Evolutionary conservation across 2,329 filamentous ascomycete species (phyloP).

Genomic region (Neofusicoccum sp.): DNA sequence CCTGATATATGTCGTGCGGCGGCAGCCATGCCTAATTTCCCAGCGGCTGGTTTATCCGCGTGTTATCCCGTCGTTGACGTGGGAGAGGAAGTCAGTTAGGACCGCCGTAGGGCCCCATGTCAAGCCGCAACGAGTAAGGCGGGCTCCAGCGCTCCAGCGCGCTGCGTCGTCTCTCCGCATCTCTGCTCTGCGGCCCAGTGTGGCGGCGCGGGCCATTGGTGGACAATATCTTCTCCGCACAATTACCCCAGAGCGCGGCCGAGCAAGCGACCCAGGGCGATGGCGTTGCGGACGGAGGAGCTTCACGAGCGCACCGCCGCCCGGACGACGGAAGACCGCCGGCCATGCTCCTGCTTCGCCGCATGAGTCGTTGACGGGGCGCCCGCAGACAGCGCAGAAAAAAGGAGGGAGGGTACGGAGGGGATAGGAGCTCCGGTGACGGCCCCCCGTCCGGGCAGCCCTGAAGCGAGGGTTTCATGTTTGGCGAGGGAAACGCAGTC

Average conservation of each 20-base stretch:
- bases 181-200: background rate
- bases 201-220: slow-evolving; percentile 6
- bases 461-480: background rate
- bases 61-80: background rate
- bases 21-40: background rate
- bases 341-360: too few species aligned
- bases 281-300: too few species aligned
- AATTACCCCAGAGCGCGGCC: slow-evolving; percentile 12
- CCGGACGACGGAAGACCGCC: too few species aligned
- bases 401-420: too few species aligned
- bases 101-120: background rate
- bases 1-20: background rate
- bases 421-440: too few species aligned
- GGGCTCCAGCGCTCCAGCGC: background rate
- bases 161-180: background rate
- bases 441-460: too few species aligned
- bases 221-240: slow-evolving; percentile 14
- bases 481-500: background rate
- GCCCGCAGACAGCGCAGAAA: too few species aligned
- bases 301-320: too few species aligned
- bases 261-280: too few species aligned
- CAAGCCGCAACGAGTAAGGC: slow-evolving; percentile 12
- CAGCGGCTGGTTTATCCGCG: slow-evolving; percentile 11
- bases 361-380: too few species aligned
- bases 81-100: background rate